phyloP scores from a whole-genome alignment of 1,284 basidiomycete species.

The Ceratobasidium sp. region DNA sequence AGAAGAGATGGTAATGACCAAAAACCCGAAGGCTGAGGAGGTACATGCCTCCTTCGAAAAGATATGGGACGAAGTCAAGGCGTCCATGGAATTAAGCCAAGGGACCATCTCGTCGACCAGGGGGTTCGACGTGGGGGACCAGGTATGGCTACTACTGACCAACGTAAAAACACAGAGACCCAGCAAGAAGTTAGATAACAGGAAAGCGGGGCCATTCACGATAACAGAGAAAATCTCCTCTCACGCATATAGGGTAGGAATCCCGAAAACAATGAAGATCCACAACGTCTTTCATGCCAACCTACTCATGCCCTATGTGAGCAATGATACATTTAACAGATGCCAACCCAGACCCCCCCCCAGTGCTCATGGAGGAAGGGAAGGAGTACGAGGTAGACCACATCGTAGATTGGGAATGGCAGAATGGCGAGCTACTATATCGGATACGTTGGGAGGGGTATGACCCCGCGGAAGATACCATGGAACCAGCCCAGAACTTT shows the following conservation, averaged over 20 bases:
- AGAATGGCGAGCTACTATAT: background rate
- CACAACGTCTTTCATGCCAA: conserved; percentile 32
- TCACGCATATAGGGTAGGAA: conserved; percentile 15
- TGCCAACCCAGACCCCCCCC: background rate
- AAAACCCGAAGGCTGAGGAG: background rate
- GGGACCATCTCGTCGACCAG: background rate
- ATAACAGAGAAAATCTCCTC: conserved; percentile 21
- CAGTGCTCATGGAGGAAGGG: background rate
- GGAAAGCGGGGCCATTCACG: conserved; percentile 24
- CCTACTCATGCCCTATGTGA: conserved; percentile 1
- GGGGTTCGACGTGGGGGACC: background rate
- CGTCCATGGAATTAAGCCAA: conserved; percentile 2
- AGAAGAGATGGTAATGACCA: conserved; percentile 3
- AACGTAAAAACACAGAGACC: too few species aligned
- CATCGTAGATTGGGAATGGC: background rate
- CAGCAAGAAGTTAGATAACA: conserved; percentile 1
- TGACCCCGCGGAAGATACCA: background rate
- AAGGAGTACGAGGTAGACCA: conserved; percentile 43
- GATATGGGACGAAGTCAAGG: too few species aligned
- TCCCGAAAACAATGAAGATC: conserved; percentile 16
- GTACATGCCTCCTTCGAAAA: too few species aligned
- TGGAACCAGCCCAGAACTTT: too few species aligned
- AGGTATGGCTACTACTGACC: background rate
- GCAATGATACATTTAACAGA: too few species aligned
- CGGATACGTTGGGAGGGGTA: background rate